Evolutionary conservation across 2,329 filamentous ascomycete species (phyloP), one percentile per base, ranked within the genome.

Genomic region (Cladosporium sp.): DNA sequence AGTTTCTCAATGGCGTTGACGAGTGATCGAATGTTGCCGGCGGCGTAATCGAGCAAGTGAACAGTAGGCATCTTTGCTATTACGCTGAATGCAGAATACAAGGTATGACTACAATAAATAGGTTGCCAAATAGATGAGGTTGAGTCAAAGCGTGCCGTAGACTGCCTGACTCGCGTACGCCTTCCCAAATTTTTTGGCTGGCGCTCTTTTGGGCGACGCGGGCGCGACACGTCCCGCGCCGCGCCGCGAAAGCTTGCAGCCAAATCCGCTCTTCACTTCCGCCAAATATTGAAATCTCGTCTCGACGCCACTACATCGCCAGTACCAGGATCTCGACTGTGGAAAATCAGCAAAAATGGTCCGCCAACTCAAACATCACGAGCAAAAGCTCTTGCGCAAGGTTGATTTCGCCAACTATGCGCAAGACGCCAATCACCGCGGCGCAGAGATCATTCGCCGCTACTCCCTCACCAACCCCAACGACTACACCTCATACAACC

Each of bases 1-100:
- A 92, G 81, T 72, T 93, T 95, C 71, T 98, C 92, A 66, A 98
- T 95, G 63, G 92, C 93, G 77, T 98, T 98, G 68, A 91, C 92
- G 64, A 98, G 81, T 58, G 91, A 96, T 59, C 92, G 86, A 63
- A 98, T 85, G 71, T 98, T 98, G 67, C 93, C 93, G 56, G 93
- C 92, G 60, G 96, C 92, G 70, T 96, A 97, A 75, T 97, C 82
- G 49, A 85, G 76, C 78, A 93, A 74, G 72, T 92, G 81, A 58
- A 92, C 87, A 45, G 80, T 88, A 58, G 87, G 83, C 86, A 90
- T 90, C n/a, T 38, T 38, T n/a, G n/a, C 10, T 38, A 9, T 14
- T 9, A 9, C n/a, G n/a, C n/a, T 16, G 35, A 38, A 35, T 4
- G 34, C 34, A 14, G 16, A 38, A 38, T n/a, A 38, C 35, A 38